These are phyloP conservation scores for Sporobolomyces pararoseus DNA, from an alignment of 768 basidiomycete species.

Conservation along the genomic window DNA sequence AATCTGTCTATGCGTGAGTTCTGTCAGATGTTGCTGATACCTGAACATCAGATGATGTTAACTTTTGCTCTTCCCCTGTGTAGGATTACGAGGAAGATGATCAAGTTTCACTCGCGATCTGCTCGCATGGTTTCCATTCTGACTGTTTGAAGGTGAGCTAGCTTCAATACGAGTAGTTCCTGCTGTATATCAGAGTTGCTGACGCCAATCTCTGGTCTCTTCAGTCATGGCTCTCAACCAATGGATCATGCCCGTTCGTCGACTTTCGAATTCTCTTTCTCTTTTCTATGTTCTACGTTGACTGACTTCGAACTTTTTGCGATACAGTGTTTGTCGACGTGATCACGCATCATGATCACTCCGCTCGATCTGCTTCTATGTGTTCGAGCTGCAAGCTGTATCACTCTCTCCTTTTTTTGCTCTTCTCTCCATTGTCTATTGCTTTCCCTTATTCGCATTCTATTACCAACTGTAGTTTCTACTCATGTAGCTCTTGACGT, in stretches of 20 bases:
- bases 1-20: slow-evolving; percentile 33
- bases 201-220: neutral
- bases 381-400: neutral
- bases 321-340: slow-evolving; percentile 24
- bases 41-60: neutral
- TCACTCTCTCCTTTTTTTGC: neutral
- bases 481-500: too few species aligned
- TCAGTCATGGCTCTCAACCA: slow-evolving; percentile 1
- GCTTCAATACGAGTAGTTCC: too few species aligned
- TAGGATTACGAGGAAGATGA: slow-evolving; percentile 42
- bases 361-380: neutral
- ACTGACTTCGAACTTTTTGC: too few species aligned
- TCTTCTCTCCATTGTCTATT: too few species aligned
- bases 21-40: neutral
- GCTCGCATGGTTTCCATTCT: slow-evolving; percentile 39
- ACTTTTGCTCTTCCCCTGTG: neutral
- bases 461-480: too few species aligned
- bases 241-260: slow-evolving; percentile 27
- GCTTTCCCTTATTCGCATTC: too few species aligned
- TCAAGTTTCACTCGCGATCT: slow-evolving; percentile 24
- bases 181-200: neutral
- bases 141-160: slow-evolving; percentile 27
- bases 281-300: neutral
- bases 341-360: slow-evolving; percentile 13
- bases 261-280: neutral